Evolutionary conservation across 1,284 basidiomycete genomes (phyloP), one percentile per base, ranked within the genome.

Genomic region (Phellinidium pouzarii): DNA sequence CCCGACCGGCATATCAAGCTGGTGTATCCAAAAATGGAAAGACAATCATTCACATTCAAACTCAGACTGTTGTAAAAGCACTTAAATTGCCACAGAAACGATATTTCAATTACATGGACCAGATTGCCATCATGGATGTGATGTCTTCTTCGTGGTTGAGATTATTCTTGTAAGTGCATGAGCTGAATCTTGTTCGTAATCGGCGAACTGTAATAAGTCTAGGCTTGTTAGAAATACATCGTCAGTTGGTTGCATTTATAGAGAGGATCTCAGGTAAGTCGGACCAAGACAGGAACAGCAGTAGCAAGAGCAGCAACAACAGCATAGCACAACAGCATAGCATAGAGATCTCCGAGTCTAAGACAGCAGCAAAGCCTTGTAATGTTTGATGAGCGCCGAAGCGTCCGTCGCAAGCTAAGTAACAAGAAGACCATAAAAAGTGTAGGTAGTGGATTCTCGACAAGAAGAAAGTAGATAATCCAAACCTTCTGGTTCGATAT

Each of bases 401-500:
- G 73, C 72, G 57, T 75, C 73, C 41, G 64, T 65, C 3, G 67
- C 69, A 26, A 74, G 59, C 74, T 76, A 48, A 50, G 12, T 40
- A 23, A 34, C 14, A 34, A 43, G 46, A n/a, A 43, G 43, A 25
- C 42, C 29, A 50, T 57, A 31, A 44, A 34, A 20, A 38, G 26
- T 37, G n/a, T n/a, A n/a, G n/a, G n/a, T 34, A 19, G 19, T 36
- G 19, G 25, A 46, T 17, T 19, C 26, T 6, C 42, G 5, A 14
- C 38, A 19, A 31, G 7, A 52, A 14, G 36, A 14, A 36, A 31
- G 11, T 34, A n/a, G 19, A 51, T 29, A 27, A 25, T n/a, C n/a
- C 49, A n/a, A 40, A 70, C 73, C 62, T 68, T 67, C 48, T 75
- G 74, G 34, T 65, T 66, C 56, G 76, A 72, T 48, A 72, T 61